phyloP scores from a whole-genome alignment of 768 basidiomycete species.

The Termitomyces sp. region DNA sequence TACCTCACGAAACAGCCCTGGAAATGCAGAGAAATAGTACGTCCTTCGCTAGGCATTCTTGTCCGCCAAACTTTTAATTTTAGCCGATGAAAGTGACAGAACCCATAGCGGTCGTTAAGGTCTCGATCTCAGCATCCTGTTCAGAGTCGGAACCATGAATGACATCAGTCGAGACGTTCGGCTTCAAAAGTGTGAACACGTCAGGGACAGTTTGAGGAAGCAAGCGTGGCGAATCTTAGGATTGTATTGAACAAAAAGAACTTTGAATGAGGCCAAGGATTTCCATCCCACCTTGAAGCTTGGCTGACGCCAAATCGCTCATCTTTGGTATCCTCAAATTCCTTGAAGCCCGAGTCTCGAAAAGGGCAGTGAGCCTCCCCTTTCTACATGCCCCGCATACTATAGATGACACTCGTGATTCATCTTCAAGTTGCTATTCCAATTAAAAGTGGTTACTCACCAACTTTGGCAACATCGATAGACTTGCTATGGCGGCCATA shows the following conservation, averaged over 20 bases:
- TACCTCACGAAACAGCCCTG: neutral
- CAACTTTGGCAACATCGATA: constrained; percentile 58
- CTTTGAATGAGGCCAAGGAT: neutral
- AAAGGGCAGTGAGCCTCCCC: constrained; percentile 56
- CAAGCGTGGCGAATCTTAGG: constrained; percentile 30
- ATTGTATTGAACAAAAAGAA: neutral
- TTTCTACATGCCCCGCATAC: constrained; percentile 65
- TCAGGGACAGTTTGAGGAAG: constrained; percentile 2
- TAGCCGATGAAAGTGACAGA: constrained; percentile 14
- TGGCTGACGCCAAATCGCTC: constrained; percentile 39
- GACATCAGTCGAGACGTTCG: neutral
- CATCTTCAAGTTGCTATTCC: neutral
- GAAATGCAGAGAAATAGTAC: neutral
- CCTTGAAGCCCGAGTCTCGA: constrained; percentile 32
- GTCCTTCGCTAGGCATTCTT: neutral
- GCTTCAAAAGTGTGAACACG: neutral
- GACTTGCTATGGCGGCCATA: constrained; percentile 76
- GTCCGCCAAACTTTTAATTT: neutral
- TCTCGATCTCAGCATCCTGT: constrained; percentile 29
- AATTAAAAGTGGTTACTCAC: constrained; percentile 32
- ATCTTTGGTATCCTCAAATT: constrained; percentile 30
- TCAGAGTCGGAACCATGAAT: constrained; percentile 19
- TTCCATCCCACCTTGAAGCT: constrained; percentile 46
- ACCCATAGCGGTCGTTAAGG: constrained; percentile 22
- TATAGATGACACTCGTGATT: constrained; percentile 18